Percentiles rank a stretch among this genome's conserved stretches.
These are phyloP conservation scores for Fusarium albosuccineum DNA, from an alignment of 2,329 filamentous ascomycete species.

Conservation along the genomic window DNA sequence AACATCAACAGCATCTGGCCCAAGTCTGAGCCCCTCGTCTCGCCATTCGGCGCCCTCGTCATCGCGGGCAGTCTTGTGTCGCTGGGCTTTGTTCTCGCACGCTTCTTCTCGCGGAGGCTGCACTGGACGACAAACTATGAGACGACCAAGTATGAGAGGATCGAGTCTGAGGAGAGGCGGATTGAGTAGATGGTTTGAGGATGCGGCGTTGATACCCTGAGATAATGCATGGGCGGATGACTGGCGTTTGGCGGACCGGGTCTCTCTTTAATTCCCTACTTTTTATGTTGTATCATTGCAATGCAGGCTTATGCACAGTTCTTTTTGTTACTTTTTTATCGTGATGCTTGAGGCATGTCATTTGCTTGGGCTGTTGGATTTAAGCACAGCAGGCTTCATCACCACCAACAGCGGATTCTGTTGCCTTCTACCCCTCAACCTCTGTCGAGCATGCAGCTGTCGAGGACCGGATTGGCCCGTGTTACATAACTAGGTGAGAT, in stretches of 20 bases:
- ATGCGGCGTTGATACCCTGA: conserved; percentile 25
- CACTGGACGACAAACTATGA: conserved; percentile 19
- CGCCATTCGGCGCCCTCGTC: conserved; percentile 15
- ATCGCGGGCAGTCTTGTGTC: conserved; percentile 6
- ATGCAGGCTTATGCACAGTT: neutral
- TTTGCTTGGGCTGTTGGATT: neutral
- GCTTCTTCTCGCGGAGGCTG: conserved; percentile 25
- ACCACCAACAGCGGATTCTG: too few species aligned
- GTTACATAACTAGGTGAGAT: too few species aligned
- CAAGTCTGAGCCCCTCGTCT: conserved; percentile 4
- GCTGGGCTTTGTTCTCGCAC: conserved; percentile 10
- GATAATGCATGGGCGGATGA: conserved; percentile 1
- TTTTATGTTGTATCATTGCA: neutral
- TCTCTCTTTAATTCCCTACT: neutral
- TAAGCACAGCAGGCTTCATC: too few species aligned
- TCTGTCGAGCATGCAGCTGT: too few species aligned
- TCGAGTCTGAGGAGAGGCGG: conserved; percentile 32
- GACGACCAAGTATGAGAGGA: conserved; percentile 24
- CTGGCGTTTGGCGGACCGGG: neutral
- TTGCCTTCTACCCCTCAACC: too few species aligned
- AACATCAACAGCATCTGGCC: conserved; percentile 38
- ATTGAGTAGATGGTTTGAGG: conserved; percentile 23
- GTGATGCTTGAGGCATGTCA: neutral
- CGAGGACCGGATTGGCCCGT: too few species aligned
- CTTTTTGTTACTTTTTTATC: neutral